Evolutionary conservation across 768 basidiomycete genomes (phyloP).

Genomic region (Suillus americanus): DNA sequence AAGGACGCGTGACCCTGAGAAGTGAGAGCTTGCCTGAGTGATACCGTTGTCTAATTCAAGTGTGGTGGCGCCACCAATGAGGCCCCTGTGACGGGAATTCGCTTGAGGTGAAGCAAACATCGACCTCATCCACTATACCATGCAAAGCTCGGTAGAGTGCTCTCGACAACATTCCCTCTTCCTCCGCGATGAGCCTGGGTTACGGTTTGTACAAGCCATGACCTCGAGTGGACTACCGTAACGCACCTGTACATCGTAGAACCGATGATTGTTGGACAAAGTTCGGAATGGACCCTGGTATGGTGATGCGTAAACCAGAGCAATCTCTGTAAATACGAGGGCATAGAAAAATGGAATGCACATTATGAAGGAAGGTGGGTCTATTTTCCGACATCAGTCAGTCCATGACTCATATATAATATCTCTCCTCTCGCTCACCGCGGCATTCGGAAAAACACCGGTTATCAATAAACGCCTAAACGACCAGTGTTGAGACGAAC

Average conservation of each 20-base stretch:
- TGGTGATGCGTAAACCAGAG: conserved; percentile 26
- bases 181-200: conserved; percentile 72
- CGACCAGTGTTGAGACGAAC: conserved; percentile 29
- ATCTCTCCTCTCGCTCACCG: background rate
- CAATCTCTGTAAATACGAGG: conserved; percentile 3
- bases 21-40: conserved; percentile 49
- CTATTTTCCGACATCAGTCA: background rate
- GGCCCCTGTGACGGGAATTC: conserved; percentile 47
- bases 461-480: conserved; percentile 3
- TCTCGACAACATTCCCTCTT: conserved; percentile 74
- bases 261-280: conserved; percentile 20
- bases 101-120: conserved; percentile 12
- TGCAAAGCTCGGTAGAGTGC: conserved; percentile 71
- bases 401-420: background rate
- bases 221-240: background rate
- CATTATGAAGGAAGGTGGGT: background rate
- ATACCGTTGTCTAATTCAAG: conserved; percentile 80
- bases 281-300: conserved; percentile 23
- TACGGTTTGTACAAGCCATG: conserved; percentile 7
- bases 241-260: conserved; percentile 53
- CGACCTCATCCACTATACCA: conserved; percentile 43
- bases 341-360: conserved; percentile 10
- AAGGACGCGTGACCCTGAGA: background rate
- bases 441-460: background rate
- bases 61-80: conserved; percentile 74